Percentiles rank a stretch among this genome's conserved stretches.
These are phyloP conservation scores for Dujonia santamariae DNA, from an alignment of 1,139 yeast species.

Conservation along the genomic window DNA sequence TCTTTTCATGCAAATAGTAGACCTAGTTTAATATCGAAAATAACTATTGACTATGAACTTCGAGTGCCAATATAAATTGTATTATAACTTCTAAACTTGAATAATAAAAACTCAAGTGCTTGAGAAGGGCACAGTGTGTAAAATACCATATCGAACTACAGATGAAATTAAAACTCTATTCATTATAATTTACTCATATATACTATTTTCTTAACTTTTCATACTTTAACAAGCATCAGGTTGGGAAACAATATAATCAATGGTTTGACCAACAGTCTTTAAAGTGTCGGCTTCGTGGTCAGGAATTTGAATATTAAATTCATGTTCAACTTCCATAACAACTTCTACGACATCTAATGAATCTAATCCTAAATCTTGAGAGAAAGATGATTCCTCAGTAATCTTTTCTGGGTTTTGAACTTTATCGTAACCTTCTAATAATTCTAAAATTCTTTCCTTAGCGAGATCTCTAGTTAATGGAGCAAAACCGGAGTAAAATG, in stretches of 20 bases:
- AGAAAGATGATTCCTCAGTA: slow-evolving; percentile 57
- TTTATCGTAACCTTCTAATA: slow-evolving; percentile 79
- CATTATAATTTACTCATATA: background rate
- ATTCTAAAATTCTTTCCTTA: slow-evolving; percentile 70
- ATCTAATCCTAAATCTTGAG: slow-evolving; percentile 79
- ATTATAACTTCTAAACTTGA: no score
- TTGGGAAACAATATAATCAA: slow-evolving; percentile 70
- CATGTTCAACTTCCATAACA: slow-evolving; percentile 85
- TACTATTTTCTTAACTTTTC: slow-evolving; percentile 1
- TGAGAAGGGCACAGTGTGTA: no score
- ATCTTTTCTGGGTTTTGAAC: slow-evolving; percentile 49
- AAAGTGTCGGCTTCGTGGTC: slow-evolving; percentile 83
- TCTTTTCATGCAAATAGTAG: no score
- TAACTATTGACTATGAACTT: no score
- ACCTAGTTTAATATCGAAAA: no score
- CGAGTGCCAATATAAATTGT: no score
- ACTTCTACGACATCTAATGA: slow-evolving; percentile 88
- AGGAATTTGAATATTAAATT: slow-evolving; percentile 75
- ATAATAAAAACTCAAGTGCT: no score
- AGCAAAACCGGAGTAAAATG: slow-evolving; percentile 63
- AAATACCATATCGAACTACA: no score
- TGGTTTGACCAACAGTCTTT: slow-evolving; percentile 80
- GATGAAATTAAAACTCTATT: slow-evolving; percentile 1
- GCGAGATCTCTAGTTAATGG: slow-evolving; percentile 68
- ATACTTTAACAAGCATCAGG: slow-evolving; percentile 58